phyloP scores from a whole-genome alignment of 495 filamentous ascomycete species.

The Pseudotulostoma volvatum region DNA sequence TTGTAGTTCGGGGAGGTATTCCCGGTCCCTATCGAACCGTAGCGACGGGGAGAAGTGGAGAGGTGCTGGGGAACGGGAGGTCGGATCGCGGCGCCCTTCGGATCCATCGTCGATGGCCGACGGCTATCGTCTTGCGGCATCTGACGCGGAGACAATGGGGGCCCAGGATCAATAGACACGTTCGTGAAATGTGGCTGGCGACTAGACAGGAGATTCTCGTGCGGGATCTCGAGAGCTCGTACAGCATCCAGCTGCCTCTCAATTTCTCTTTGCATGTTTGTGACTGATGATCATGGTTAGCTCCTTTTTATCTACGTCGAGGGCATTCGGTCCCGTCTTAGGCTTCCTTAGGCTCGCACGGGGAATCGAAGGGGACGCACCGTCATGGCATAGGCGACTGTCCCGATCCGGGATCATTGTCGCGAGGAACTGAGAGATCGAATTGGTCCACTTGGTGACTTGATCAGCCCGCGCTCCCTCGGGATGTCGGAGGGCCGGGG shows the following conservation, averaged over 20 bases:
- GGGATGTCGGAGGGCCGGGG: constrained; percentile 5
- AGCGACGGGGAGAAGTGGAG: constrained; percentile 61
- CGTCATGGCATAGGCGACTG: constrained; percentile 39
- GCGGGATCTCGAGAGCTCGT: constrained; percentile 55
- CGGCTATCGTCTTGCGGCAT: constrained; percentile 72
- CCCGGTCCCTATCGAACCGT: constrained; percentile 64
- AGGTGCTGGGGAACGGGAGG: constrained; percentile 68
- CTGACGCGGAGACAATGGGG: constrained; percentile 85
- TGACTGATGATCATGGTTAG: constrained; percentile 36
- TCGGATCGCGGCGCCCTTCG: constrained; percentile 28
- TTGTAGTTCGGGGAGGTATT: constrained; percentile 53
- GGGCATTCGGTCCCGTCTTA: too few relatives aligned
- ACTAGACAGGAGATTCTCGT: constrained; percentile 57
- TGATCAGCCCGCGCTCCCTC: too few relatives aligned
- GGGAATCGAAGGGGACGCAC: too few relatives aligned
- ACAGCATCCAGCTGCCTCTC: constrained; percentile 64
- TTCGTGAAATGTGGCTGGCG: constrained; percentile 63
- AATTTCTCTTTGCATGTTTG: constrained; percentile 68
- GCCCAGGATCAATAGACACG: constrained; percentile 47
- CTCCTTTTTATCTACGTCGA: not conserved
- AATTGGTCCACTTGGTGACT: constrained; percentile 45
- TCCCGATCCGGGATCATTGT: constrained; percentile 53
- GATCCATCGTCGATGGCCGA: constrained; percentile 35
- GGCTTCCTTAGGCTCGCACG: not conserved
- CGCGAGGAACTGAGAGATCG: constrained; percentile 56